A percentile compares a stretch with the other conserved stretches of the same genome.
Conservation (phyloP, 805 yeast genomes). For the Ogataea glucozyma region DNA sequence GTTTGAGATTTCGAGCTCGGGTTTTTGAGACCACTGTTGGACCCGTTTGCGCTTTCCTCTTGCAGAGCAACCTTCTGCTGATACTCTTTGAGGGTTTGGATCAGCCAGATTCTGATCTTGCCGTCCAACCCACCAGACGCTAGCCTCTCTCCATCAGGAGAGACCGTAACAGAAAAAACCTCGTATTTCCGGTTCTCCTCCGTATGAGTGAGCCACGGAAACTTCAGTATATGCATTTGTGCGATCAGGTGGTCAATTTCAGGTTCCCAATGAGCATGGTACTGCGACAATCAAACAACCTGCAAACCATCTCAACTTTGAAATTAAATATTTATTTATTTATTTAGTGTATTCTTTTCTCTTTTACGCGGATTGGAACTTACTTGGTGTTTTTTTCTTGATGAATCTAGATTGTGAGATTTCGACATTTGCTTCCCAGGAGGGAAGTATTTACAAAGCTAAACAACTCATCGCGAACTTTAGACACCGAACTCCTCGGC, state of each 20-base stretch:
- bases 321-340: too few species aligned
- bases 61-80: constrained; percentile 26
- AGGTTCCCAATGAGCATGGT: neutral
- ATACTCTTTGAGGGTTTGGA: constrained; percentile 52
- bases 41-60: constrained; percentile 21
- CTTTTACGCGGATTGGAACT: too few species aligned
- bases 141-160: constrained; percentile 77
- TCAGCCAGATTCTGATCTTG: constrained; percentile 86
- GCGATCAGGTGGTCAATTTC: neutral
- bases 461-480: too few species aligned
- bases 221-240: constrained; percentile 61
- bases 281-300: too few species aligned
- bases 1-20: constrained; percentile 9
- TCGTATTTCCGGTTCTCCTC: constrained; percentile 84
- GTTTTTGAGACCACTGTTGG: constrained; percentile 12
- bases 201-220: constrained; percentile 70
- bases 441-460: too few species aligned
- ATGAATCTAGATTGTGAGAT: too few species aligned
- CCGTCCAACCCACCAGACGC: constrained; percentile 97
- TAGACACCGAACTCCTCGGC: constrained; percentile 52
- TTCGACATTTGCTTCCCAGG: too few species aligned
- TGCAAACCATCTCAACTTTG: too few species aligned
- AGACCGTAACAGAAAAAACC: constrained; percentile 78
- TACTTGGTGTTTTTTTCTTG: too few species aligned
- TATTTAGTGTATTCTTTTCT: too few species aligned